Conservation (phyloP, 768 basidiomycete species). For the Termitomyces sp. region DNA sequence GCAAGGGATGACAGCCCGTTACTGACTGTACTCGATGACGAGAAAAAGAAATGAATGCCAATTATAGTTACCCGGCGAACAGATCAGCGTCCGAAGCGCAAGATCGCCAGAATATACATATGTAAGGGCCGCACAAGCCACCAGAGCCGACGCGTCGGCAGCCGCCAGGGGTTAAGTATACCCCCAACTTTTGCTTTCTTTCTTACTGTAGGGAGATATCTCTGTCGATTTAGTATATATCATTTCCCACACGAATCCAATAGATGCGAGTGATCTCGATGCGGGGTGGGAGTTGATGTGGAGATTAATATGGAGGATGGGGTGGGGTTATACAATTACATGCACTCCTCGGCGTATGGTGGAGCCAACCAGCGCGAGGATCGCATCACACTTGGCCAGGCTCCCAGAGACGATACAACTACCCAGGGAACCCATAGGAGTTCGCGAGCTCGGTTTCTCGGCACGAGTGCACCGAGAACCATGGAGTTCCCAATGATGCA, state of each 20-base stretch:
- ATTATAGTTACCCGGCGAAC: background rate
- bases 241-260: background rate
- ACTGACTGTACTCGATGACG: background rate
- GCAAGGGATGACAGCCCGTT: background rate
- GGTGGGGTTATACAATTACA: no score
- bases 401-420: background rate
- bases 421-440: background rate
- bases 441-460: background rate
- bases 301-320: background rate
- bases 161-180: background rate
- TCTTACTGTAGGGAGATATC: background rate
- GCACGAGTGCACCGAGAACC: background rate
- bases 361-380: background rate
- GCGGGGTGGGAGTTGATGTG: background rate
- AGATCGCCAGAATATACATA: background rate
- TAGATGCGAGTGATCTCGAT: background rate
- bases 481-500: background rate
- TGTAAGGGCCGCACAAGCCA: background rate
- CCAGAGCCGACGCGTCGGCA: background rate
- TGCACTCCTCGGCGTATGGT: no score
- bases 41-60: background rate
- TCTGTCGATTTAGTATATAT: background rate
- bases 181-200: background rate
- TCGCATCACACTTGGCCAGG: background rate
- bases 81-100: background rate